Conservation (phyloP, 208 protist genomes). For the Trypanosomatidae sp. region DNA sequence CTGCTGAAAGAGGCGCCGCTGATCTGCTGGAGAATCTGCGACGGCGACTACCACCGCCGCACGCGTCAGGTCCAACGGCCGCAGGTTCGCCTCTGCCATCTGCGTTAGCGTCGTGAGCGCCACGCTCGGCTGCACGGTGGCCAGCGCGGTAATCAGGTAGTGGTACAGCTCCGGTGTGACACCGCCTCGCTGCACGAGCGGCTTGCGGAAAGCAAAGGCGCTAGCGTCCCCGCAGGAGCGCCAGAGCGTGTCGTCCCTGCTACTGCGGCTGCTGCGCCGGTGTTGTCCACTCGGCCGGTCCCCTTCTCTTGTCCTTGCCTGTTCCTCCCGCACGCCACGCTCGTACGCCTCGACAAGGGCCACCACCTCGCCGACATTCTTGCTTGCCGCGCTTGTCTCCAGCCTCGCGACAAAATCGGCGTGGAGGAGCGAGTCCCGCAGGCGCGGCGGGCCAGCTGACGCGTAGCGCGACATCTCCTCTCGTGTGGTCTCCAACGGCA, state of each 20-base stretch:
- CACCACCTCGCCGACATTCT: constrained; percentile 39
- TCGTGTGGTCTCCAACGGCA: not conserved
- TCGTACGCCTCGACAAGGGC: constrained; percentile 60
- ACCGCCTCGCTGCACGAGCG: constrained; percentile 53
- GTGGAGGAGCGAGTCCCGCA: constrained; percentile 80
- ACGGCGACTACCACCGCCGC: constrained; percentile 58
- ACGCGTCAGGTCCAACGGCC: constrained; percentile 73
- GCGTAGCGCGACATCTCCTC: not conserved
- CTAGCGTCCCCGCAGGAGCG: constrained; percentile 46
- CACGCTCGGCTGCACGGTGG: constrained; percentile 50
- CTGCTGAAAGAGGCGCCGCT: constrained; percentile 55
- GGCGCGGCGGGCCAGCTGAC: constrained; percentile 23
- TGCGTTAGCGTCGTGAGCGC: constrained; percentile 67
- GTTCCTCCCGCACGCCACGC: constrained; percentile 42
- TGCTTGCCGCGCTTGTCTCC: constrained; percentile 39
- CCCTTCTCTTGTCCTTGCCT: too few relatives aligned
- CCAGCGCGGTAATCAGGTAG: constrained; percentile 80
- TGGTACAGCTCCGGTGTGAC: constrained; percentile 88
- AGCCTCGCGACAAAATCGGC: constrained; percentile 45
- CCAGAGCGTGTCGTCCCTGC: constrained; percentile 60
- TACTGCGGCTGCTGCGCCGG: constrained; percentile 13
- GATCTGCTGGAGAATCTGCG: constrained; percentile 38
- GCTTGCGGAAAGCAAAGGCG: constrained; percentile 46
- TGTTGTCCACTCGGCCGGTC: too few relatives aligned
- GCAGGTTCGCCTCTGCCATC: constrained; percentile 65